Conservation (phyloP, 805 yeast species). For the Cyberlindnera mrakii region DNA sequence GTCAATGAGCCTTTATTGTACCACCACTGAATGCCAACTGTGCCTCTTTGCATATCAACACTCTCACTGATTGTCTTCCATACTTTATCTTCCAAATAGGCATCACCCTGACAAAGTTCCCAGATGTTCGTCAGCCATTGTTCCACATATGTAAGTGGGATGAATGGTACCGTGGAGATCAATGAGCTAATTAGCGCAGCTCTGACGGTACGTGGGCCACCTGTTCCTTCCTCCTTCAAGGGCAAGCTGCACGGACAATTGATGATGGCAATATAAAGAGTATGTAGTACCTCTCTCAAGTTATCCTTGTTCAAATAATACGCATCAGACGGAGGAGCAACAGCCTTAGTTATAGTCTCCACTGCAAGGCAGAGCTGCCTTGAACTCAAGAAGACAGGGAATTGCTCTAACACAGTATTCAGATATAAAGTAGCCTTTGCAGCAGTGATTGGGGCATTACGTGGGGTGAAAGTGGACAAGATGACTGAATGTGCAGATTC, state of each 20-base stretch:
- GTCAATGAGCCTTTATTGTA: slow-evolving; percentile 28
- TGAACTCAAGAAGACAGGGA: slow-evolving; percentile 48
- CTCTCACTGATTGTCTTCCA: slow-evolving; percentile 57
- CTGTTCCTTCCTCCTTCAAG: slow-evolving; percentile 8
- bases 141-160: slow-evolving; percentile 36
- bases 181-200: slow-evolving; percentile 43
- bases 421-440: slow-evolving; percentile 34
- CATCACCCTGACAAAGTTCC: slow-evolving; percentile 25
- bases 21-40: slow-evolving; percentile 59
- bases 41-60: slow-evolving; percentile 50
- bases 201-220: slow-evolving; percentile 30
- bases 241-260: slow-evolving; percentile 29
- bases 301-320: slow-evolving; percentile 24
- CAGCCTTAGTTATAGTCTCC: slow-evolving; percentile 44
- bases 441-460: slow-evolving; percentile 18
- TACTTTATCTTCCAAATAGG: slow-evolving; percentile 31
- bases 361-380: slow-evolving; percentile 52
- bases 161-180: slow-evolving; percentile 46
- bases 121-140: slow-evolving; percentile 44
- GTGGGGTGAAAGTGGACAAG: slow-evolving; percentile 28
- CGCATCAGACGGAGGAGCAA: slow-evolving; percentile 31
- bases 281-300: slow-evolving; percentile 33
- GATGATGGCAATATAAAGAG: slow-evolving; percentile 36
- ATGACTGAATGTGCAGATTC: slow-evolving; percentile 65
- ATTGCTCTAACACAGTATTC: slow-evolving; percentile 43